Evolutionary conservation across 768 basidiomycete species (phyloP).

Genomic region (Auriscalpium microsporum): DNA sequence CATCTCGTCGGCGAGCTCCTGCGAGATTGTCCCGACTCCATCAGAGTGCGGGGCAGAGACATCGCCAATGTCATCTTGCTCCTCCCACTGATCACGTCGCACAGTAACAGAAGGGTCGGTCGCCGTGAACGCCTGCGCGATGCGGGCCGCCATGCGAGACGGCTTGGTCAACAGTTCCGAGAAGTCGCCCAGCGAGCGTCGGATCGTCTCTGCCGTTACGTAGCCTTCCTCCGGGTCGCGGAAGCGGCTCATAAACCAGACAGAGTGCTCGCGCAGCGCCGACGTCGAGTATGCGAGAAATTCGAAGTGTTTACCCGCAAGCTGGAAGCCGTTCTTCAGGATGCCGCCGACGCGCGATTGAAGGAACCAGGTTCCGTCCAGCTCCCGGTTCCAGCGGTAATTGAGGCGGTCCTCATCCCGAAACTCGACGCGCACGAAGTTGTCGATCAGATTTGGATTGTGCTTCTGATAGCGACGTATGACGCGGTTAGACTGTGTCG

Average conservation of each 20-base stretch:
- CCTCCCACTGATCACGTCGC: constrained; percentile 47
- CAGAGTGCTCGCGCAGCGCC: constrained; percentile 68
- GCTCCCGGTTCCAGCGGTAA: constrained; percentile 61
- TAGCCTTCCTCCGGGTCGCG: constrained; percentile 30
- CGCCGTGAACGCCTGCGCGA: constrained; percentile 78
- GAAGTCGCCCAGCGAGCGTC: constrained; percentile 63
- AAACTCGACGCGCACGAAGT: constrained; percentile 79
- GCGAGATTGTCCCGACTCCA: constrained; percentile 74
- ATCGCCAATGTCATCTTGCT: constrained; percentile 47
- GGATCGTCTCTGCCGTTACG: constrained; percentile 52
- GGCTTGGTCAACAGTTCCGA: constrained; percentile 35
- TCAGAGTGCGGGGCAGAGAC: constrained; percentile 54
- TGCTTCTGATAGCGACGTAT: constrained; percentile 47
- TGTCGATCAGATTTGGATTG: constrained; percentile 40
- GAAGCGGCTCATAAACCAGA: constrained; percentile 76
- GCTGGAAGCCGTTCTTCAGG: constrained; percentile 54
- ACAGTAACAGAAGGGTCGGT: constrained; percentile 68
- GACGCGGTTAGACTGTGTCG: constrained; percentile 71
- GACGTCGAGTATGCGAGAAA: constrained; percentile 81
- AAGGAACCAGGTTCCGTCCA: constrained; percentile 51
- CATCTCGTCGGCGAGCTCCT: constrained; percentile 45
- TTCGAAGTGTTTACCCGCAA: constrained; percentile 67
- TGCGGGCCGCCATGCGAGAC: constrained; percentile 75
- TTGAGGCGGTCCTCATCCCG: constrained; percentile 75
- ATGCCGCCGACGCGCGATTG: constrained; percentile 21